Evolutionary conservation across 2,329 filamentous ascomycete species (phyloP).

Genomic region (Pseudopyrenochaeta lycopersici): DNA sequence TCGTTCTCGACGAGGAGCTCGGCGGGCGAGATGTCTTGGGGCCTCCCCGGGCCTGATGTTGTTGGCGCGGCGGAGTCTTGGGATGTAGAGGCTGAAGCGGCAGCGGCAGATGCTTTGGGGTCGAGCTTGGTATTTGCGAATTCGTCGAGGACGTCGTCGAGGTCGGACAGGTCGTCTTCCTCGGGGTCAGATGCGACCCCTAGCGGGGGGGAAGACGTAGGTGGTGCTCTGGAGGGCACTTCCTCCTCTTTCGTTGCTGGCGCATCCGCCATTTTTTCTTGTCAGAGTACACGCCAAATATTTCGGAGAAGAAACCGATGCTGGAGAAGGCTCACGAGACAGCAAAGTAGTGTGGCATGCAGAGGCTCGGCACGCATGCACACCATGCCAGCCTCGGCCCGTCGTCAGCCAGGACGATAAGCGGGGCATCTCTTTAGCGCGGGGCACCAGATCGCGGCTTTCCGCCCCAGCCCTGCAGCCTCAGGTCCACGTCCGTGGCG

Average conservation of each 20-base stretch:
- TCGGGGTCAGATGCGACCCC: constrained; percentile 80
- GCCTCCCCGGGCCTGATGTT: constrained; percentile 52
- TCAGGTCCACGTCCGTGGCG: constrained; percentile 11
- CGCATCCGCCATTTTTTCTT: constrained; percentile 36
- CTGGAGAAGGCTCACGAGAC: background rate
- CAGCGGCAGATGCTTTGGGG: constrained; percentile 50
- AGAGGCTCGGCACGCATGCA: constrained; percentile 8
- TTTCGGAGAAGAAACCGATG: background rate
- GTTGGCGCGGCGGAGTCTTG: constrained; percentile 42
- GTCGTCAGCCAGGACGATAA: constrained; percentile 19
- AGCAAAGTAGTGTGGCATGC: constrained; percentile 5
- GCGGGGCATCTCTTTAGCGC: constrained; percentile 31
- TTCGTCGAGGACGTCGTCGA: constrained; percentile 95
- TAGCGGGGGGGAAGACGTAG: constrained; percentile 26
- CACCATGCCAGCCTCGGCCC: constrained; percentile 35
- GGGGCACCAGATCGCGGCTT: constrained; percentile 20
- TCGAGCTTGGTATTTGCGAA: constrained; percentile 75
- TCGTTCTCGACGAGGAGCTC: constrained; percentile 42
- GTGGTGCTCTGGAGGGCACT: constrained; percentile 12
- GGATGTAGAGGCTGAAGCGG: constrained; percentile 41
- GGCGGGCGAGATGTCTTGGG: constrained; percentile 41
- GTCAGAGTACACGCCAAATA: background rate
- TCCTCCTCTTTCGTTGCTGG: constrained; percentile 27
- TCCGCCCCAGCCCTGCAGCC: constrained; percentile 20
- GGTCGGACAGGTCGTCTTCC: constrained; percentile 88